Percentiles rank a stretch among this genome's conserved stretches.
phyloP scores from a whole-genome alignment of 2,329 filamentous ascomycete genomes.

The Dendryphion nanum region DNA sequence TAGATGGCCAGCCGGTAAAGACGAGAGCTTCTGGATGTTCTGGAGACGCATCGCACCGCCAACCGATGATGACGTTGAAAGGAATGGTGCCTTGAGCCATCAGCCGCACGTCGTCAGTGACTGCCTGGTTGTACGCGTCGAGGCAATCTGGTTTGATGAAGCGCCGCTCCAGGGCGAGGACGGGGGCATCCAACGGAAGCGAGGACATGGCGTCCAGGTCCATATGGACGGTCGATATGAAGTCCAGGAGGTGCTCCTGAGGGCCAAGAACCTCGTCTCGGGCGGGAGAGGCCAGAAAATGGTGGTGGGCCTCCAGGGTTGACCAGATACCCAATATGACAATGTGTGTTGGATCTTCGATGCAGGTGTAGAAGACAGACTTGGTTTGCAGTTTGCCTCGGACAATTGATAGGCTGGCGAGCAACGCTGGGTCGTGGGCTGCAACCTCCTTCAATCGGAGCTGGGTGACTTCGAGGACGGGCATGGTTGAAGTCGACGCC shows the following conservation, averaged over 20 bases:
- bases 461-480: slow-evolving; percentile 28
- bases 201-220: slow-evolving; percentile 18
- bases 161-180: slow-evolving; percentile 22
- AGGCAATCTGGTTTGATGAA: slow-evolving; percentile 10
- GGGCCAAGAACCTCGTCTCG: slow-evolving; percentile 25
- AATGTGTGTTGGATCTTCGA: slow-evolving; percentile 25
- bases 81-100: slow-evolving; percentile 12
- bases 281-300: slow-evolving; percentile 26
- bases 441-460: slow-evolving; percentile 22
- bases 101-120: slow-evolving; percentile 12
- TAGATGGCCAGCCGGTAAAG: slow-evolving; percentile 22
- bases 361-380: slow-evolving; percentile 29
- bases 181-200: slow-evolving; percentile 23
- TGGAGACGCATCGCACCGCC: slow-evolving; percentile 21
- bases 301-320: slow-evolving; percentile 24
- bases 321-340: slow-evolving; percentile 31
- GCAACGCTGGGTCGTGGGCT: slow-evolving; percentile 18
- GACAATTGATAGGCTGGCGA: slow-evolving; percentile 27
- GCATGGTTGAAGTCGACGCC: too few relatives aligned
- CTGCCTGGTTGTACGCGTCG: slow-evolving; percentile 13
- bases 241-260: slow-evolving; percentile 26
- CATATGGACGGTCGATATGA: slow-evolving; percentile 29
- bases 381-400: slow-evolving; percentile 24
- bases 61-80: slow-evolving; percentile 19
- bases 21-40: slow-evolving; percentile 21